phyloP scores from a whole-genome alignment of 345 rosid species.

The Physaria fendleri region DNA sequence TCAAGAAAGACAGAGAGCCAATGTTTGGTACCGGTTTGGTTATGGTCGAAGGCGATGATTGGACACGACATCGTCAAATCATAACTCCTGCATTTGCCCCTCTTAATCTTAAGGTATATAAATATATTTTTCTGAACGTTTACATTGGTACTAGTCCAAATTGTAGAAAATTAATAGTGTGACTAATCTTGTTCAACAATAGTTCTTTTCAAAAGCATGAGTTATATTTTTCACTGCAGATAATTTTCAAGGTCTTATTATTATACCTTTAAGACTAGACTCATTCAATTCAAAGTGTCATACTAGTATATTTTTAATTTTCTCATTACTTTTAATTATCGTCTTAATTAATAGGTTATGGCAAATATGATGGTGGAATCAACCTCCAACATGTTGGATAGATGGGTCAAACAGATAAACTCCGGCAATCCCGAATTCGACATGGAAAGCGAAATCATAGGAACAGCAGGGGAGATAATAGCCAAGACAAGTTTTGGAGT shows the following conservation, averaged over 20 bases:
- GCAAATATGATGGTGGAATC: constrained; percentile 79
- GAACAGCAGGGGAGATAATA: constrained; percentile 75
- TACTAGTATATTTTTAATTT: neutral
- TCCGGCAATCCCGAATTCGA: constrained; percentile 53
- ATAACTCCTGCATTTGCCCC: constrained; percentile 85
- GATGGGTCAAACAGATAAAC: constrained; percentile 45
- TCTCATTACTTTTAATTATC: constrained; percentile 2
- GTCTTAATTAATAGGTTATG: constrained; percentile 46
- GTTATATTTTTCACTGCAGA: neutral
- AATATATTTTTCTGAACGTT: neutral
- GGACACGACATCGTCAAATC: constrained; percentile 89
- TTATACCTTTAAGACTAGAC: neutral
- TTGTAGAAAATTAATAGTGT: constrained; percentile 7
- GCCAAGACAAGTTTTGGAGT: constrained; percentile 89
- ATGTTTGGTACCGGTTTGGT: constrained; percentile 86
- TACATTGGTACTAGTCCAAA: constrained; percentile 1
- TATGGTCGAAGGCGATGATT: constrained; percentile 87
- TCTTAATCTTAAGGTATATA: constrained; percentile 65
- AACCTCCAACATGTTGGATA: constrained; percentile 57
- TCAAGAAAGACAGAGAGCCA: constrained; percentile 77
- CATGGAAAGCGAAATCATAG: constrained; percentile 59
- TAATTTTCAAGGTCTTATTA: constrained; percentile 15
- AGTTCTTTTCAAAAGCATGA: constrained; percentile 12
- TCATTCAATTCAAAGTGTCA: constrained; percentile 16
- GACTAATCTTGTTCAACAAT: constrained; percentile 27